Evolutionary conservation across 2,329 filamentous ascomycete genomes (phyloP), one percentile per base, ranked within the genome.

Genomic region (Phaeosphaeriaceae sp.): DNA sequence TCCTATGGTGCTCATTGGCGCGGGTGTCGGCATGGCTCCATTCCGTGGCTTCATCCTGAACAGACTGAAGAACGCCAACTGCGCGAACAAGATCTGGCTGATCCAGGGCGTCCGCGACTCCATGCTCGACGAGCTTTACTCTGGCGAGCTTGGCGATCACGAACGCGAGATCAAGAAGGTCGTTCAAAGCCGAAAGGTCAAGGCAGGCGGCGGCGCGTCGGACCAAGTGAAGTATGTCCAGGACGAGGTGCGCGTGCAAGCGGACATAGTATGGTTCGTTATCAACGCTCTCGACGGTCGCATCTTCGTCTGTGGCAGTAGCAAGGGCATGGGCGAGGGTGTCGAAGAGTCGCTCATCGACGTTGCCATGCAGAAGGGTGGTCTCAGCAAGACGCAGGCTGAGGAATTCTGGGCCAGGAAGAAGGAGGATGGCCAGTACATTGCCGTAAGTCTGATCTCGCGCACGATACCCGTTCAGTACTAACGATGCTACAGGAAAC

Each of bases 41-140:
- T 99, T 99, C 88, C 89, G 95, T 49, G 95, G 95, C 57, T 99
- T 99, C 77, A 96, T 99, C 46, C 91, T 98, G 80, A 92, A 96
- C 58, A 87, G 93, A 13, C 84, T 97, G 56, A 94, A 94, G 84
- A 95, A 93, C 61, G 93, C 93, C 73, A 97, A 96, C 80, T 97
- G 93, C 74, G 93, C 92, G 62, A 97, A 97, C 84, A 97, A 97
- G 81, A 94, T 97, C 70, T 97, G 93, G 93, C 91, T 97, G 47
- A 86, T 97, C 46, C 93, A 97, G 80, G 93, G 93, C 41, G 89
- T 97, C 47, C 90, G 93, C n/a, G 95, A 99, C 79, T 93, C 91
- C 24, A 87, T 96, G 44, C 87, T 98, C 21, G 95, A 99, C 73
- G 95, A 99, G 80, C 89, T 99, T 42, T 99, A 99, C 82, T 92